phyloP scores from a whole-genome alignment of 2,329 filamentous ascomycete genomes.

The Parastagonospora nodorum region DNA sequence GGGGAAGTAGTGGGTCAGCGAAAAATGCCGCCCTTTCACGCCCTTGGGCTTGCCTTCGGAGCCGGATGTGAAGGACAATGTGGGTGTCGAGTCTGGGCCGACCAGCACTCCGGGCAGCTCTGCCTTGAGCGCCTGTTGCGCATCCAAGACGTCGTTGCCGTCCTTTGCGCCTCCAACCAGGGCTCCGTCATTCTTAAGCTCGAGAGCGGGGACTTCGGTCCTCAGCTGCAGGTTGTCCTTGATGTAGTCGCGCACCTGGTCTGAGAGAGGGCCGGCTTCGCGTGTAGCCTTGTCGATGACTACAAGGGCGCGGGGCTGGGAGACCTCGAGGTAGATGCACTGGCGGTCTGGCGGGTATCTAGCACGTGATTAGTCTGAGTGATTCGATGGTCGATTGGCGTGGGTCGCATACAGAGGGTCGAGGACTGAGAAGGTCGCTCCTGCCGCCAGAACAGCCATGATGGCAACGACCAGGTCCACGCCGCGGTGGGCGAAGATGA shows the following conservation, averaged over 20 bases:
- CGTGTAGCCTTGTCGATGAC: constrained; percentile 73
- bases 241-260: constrained; percentile 70
- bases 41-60: constrained; percentile 83
- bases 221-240: constrained; percentile 73
- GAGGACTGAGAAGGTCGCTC: constrained; percentile 67
- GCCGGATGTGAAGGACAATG: constrained; percentile 67
- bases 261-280: constrained; percentile 68
- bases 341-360: constrained; percentile 81
- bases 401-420: constrained; percentile 69
- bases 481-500: constrained; percentile 85
- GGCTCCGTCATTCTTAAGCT: constrained; percentile 71
- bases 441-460: constrained; percentile 72
- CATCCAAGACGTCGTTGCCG: constrained; percentile 70
- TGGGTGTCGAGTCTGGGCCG: constrained; percentile 83
- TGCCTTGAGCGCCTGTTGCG: constrained; percentile 57
- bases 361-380: constrained; percentile 25
- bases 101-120: constrained; percentile 73
- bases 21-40: constrained; percentile 85
- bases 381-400: neutral
- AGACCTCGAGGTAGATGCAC: constrained; percentile 81
- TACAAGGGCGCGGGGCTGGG: constrained; percentile 73
- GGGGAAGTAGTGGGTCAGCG: constrained; percentile 81
- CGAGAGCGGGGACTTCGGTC: constrained; percentile 74
- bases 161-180: constrained; percentile 71
- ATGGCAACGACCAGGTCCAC: constrained; percentile 78